Evolutionary conservation across 169 alveolate species (phyloP), one percentile per base, ranked within the genome.

Genomic region (Plasmodium fragile): DNA sequence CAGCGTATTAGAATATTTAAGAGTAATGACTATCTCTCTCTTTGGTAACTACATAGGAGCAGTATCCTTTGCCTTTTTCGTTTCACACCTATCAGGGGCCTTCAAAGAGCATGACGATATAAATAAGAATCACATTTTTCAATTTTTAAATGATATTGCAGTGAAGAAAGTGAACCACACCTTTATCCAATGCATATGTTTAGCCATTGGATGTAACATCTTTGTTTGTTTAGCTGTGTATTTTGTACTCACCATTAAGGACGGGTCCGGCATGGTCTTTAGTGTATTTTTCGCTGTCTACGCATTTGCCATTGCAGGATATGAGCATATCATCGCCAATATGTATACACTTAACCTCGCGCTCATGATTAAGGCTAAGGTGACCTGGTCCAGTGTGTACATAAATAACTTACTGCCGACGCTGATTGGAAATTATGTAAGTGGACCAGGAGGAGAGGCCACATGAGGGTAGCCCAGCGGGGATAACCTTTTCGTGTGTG

Each of bases 221-320:
- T 94, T 92, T 75, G 97, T 96, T 32, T 96, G 97, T 41, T 55
- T 96, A 91, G 97, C 97, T 10, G 97, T 96, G 1, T 96, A 96
- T 78, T 89, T 89, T 32, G 94, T 89, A 11, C 49, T 89, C 16
- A 39, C 94, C 1, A 77, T 89, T 32, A 77, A 79, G 95, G 92
- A 87, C 32, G 95, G 94, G 30, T 82, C 95, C 43, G 96, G 92
- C 3, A 22, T 92, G 13, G 90, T 92, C 49, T 95, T 93, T 28
- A 83, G 96, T 30, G 95, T 92, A 11, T 77, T 95, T 16, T 75
- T 92, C 34, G 96, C 95, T 41, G 96, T 96, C 0, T 84, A 93
- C 79, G 90, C 96, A 22, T 96, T 96, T 83, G 97, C 97, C 59
- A 96, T 95, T n/a, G 97, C 96, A 11, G 97, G 97, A 32, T 95